Evolutionary conservation across 1,284 basidiomycete species (phyloP).

Genomic region (Marasmius sp.): DNA sequence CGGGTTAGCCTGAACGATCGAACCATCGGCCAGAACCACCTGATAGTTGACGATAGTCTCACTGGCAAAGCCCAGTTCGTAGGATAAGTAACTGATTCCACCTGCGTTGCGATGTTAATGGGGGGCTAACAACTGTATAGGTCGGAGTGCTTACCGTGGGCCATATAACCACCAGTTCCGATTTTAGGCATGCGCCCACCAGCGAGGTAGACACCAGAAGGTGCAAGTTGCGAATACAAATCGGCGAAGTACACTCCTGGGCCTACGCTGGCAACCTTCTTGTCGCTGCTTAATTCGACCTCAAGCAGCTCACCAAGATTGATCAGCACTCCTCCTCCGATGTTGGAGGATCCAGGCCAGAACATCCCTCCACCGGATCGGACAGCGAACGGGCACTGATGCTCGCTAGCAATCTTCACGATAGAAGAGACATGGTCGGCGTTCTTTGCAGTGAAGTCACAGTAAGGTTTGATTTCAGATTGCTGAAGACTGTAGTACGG

Average conservation of each 20-base stretch:
- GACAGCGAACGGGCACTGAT: conserved; percentile 16
- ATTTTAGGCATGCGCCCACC: conserved; percentile 34
- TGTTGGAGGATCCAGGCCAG: conserved; percentile 10
- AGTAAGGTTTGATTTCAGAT: conserved; percentile 12
- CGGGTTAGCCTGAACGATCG: background rate
- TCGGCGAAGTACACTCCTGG: conserved; percentile 33
- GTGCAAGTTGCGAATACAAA: conserved; percentile 30
- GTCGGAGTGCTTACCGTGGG: conserved; percentile 24
- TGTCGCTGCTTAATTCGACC: conserved; percentile 21
- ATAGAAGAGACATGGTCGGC: conserved; percentile 14
- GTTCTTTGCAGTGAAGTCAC: conserved; percentile 11
- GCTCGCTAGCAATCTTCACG: conserved; percentile 5
- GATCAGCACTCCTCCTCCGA: conserved; percentile 22
- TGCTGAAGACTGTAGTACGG: conserved; percentile 13
- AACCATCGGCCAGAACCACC: conserved; percentile 3
- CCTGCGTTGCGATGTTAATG: background rate
- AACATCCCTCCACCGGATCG: conserved; percentile 18
- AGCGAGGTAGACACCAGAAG: conserved; percentile 27
- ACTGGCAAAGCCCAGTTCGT: background rate
- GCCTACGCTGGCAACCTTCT: conserved; percentile 27
- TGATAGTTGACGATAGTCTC: background rate
- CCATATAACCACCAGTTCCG: conserved; percentile 32
- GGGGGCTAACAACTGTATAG: background rate
- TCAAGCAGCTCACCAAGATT: conserved; percentile 29
- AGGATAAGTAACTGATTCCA: background rate